Conservation (phyloP, 163 green algal genomes). For the Chlorella variabilis region DNA sequence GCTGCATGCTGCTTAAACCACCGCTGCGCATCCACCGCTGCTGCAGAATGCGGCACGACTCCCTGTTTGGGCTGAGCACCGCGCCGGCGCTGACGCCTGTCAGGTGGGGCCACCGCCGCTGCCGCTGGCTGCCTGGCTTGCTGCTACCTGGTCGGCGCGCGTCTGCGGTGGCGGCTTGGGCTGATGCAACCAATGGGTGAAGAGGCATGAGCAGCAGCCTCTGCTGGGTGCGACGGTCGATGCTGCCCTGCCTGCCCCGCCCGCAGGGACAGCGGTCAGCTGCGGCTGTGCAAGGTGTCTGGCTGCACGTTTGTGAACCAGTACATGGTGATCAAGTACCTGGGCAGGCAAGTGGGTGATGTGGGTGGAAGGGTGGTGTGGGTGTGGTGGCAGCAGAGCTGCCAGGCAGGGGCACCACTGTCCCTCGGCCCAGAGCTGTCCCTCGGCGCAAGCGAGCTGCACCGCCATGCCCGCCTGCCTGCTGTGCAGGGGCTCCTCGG, state of each 20-base stretch:
- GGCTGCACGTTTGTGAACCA: constrained; percentile 87
- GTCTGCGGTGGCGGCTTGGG: neutral
- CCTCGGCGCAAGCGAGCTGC: no score
- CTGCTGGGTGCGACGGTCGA: no score
- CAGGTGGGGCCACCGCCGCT: neutral
- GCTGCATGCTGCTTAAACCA: no score
- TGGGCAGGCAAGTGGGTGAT: constrained; percentile 57
- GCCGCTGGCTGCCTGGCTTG: no score
- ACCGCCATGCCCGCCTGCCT: no score
- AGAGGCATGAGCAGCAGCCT: no score
- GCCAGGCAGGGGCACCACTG: no score
- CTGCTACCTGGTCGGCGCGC: neutral
- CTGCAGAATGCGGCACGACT: constrained; percentile 27
- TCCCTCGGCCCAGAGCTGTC: no score
- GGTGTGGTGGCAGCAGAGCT: neutral
- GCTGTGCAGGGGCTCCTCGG: constrained; percentile 67
- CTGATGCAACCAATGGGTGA: no score
- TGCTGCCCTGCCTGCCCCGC: no score
- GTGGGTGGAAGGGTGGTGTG: neutral
- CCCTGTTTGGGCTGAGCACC: constrained; percentile 19
- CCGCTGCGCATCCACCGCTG: neutral
- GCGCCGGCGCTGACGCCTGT: neutral
- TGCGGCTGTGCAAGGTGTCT: constrained; percentile 32
- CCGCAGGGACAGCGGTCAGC: constrained; percentile 30
- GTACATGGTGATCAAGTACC: constrained; percentile 87